Evolutionary conservation across 352 stramenopile genomes (phyloP), one percentile per base, ranked within the genome.

Genomic region (Phytopythium sindhum): DNA sequence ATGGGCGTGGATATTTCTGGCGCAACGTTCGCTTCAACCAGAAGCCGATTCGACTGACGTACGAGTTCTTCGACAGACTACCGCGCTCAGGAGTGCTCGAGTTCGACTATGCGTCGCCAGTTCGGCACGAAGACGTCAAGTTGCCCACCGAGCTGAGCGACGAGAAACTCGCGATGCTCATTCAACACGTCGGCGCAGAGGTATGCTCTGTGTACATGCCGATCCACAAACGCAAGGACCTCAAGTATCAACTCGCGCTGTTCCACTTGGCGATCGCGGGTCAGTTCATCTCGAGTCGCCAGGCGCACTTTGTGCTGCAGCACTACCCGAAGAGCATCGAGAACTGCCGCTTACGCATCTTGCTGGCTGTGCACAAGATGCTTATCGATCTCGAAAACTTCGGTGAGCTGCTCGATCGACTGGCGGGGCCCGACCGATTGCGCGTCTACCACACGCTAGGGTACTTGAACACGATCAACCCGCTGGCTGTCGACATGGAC

Each of bases 271-370:
- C 80, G 21, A 87, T 91, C 61, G 79, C 73, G 33, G 67, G 70
- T 44, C 59, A 64, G 21, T 80, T 74, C 28, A 45, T 91, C 37
- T 73, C 74, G 21, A 73, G 69, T 33, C 56, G 64, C 1, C 78
- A 88, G 63, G 80, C 75, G 21, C 78, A 89, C 54, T 69, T 78
- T 45, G 70, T 90, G 12, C 64, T 91, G 35, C 83, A 91, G 70
- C 79, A 87, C 52, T 91, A 89, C 39, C 80, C 83, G 1, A 90
- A 89, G 64, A 88, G 76, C 39, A 80, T 87, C 57, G 83, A 91
- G 28, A 75, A 69, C 14, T 77, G 76, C 23, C 78, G 80, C 1
- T 56, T 89, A 33, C 75, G 80, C 37, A 69, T 80, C 7, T 56
- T 91, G 21, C 44, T 91, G 9, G 68, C 80, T 0, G 71, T 89